Evolutionary conservation across 106 monocot genomes (phyloP).

Genomic region (Dendrobium nobile): DNA sequence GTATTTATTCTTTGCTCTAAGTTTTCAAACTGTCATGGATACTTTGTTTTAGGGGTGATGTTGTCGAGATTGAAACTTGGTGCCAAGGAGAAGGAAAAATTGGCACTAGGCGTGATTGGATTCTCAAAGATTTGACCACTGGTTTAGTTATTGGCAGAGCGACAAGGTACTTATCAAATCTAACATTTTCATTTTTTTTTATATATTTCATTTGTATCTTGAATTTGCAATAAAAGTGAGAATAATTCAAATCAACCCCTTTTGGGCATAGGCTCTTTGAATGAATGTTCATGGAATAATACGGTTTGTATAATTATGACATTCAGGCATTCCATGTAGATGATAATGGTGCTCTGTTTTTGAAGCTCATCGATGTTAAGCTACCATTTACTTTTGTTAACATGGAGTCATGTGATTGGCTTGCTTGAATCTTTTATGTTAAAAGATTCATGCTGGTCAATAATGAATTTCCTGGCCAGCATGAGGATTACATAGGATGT

Average conservation of each 20-base stretch:
- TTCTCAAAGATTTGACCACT: conserved; percentile 83
- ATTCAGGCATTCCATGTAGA: neutral
- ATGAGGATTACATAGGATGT: neutral
- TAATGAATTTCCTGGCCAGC: neutral
- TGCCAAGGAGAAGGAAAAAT: conserved; percentile 94
- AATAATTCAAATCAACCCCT: neutral
- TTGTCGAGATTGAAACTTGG: conserved; percentile 99
- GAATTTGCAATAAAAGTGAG: neutral
- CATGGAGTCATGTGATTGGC: neutral
- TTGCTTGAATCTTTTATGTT: neutral
- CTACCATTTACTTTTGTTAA: neutral
- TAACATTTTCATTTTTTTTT: neutral
- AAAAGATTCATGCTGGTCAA: neutral
- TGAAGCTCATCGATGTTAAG: neutral
- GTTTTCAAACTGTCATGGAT: neutral
- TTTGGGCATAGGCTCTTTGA: neutral
- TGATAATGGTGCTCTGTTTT: too few relatives aligned
- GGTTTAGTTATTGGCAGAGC: conserved; percentile 91
- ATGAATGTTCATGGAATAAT: neutral
- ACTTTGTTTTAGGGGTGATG: conserved; percentile 65
- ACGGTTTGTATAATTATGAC: neutral
- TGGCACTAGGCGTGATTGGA: conserved; percentile 94
- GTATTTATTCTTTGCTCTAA: neutral
- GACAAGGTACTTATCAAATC: conserved; percentile 52
- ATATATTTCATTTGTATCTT: neutral